Evolutionary conservation across 805 yeast species (phyloP).

Genomic region (Yamadazyma takamatsuzukensis): DNA sequence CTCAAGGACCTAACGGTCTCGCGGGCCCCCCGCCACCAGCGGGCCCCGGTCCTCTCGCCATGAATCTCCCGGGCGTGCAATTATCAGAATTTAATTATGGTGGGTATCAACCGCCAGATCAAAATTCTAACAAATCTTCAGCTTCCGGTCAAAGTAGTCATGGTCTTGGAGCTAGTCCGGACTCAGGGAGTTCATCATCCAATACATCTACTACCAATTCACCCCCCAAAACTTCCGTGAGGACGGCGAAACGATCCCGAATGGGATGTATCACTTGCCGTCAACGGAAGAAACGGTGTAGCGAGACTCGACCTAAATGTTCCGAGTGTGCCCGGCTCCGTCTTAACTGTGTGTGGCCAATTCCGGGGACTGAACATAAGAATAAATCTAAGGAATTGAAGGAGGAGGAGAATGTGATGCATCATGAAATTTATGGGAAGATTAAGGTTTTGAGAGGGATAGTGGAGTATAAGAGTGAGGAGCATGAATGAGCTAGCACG

Average conservation of each 20-base stretch:
- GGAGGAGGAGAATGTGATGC: conserved; percentile 49
- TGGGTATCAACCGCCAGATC: too few species aligned
- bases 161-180: too few species aligned
- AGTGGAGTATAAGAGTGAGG: conserved; percentile 42
- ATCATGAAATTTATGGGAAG: conserved; percentile 53
- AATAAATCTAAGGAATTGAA: conserved; percentile 51
- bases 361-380: conserved; percentile 63
- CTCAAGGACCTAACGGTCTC: too few species aligned
- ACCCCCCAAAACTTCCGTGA: conserved; percentile 4
- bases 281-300: conserved; percentile 72
- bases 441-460: conserved; percentile 63
- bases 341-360: conserved; percentile 69
- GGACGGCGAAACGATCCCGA: conserved; percentile 49
- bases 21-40: too few species aligned
- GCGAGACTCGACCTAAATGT: conserved; percentile 67
- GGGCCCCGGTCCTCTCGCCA: too few species aligned
- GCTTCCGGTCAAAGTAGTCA: too few species aligned
- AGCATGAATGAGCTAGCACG: too few species aligned
- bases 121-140: too few species aligned
- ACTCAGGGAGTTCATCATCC: too few species aligned
- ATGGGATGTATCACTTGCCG: conserved; percentile 80
- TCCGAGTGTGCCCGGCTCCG: conserved; percentile 63
- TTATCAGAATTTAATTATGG: too few species aligned
- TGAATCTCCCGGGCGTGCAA: too few species aligned
- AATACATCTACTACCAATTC: not conserved